These are phyloP conservation scores for Dentipellis sp. DNA, from an alignment of 768 basidiomycete species.

Conservation along the genomic window DNA sequence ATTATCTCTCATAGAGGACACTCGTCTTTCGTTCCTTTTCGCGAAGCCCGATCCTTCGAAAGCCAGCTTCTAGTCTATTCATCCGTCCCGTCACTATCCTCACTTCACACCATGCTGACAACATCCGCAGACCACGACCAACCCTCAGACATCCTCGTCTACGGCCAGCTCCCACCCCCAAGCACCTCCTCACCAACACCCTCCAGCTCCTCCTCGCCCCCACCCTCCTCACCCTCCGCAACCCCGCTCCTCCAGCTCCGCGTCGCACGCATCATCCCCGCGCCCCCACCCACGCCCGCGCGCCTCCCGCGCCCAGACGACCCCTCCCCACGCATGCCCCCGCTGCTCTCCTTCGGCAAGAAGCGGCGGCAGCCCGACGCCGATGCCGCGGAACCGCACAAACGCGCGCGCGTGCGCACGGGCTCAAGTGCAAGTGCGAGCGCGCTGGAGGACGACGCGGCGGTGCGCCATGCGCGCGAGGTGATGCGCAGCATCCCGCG, in stretches of 20 bases:
- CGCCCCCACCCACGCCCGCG: slow-evolving; percentile 25
- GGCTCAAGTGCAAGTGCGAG: slow-evolving; percentile 12
- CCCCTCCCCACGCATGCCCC: slow-evolving; percentile 66
- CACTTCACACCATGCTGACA: background rate
- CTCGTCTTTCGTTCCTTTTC: background rate
- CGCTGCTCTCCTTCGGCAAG: slow-evolving; percentile 22
- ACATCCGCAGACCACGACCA: slow-evolving; percentile 50
- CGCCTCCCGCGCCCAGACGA: slow-evolving; percentile 64
- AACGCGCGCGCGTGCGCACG: slow-evolving; percentile 6
- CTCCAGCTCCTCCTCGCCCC: slow-evolving; percentile 8
- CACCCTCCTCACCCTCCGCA: slow-evolving; percentile 17
- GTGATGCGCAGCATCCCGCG: background rate
- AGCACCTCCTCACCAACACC: background rate
- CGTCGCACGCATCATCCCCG: slow-evolving; percentile 49
- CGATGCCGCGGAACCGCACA: background rate
- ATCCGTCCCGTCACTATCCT: background rate
- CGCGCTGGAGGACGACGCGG: slow-evolving; percentile 20
- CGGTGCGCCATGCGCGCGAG: slow-evolving; percentile 25
- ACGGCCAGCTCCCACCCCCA: slow-evolving; percentile 25
- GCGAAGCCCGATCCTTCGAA: background rate
- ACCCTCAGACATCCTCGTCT: slow-evolving; percentile 57
- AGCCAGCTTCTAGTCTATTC: background rate
- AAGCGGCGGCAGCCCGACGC: slow-evolving; percentile 11
- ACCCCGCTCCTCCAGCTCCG: slow-evolving; percentile 31
- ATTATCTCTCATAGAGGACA: no score